Evolutionary conservation across 1,284 basidiomycete species (phyloP), one percentile per base, ranked within the genome.

Genomic region (Ustilago hordei): DNA sequence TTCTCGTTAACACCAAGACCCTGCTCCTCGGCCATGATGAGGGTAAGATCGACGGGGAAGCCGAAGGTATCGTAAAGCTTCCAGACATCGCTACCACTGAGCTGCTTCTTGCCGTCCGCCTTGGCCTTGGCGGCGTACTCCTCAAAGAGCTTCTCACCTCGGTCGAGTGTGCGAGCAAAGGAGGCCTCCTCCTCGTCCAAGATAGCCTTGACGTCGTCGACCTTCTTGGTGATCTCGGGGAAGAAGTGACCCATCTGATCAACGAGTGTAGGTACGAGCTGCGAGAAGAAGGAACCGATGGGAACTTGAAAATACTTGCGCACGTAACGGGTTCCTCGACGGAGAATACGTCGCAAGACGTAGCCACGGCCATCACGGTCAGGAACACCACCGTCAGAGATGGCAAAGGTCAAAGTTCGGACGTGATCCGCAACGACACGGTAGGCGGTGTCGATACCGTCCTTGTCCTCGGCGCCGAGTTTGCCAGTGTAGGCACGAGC

Each of bases 11-110:
- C 91, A 28, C 89, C 89, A 52, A 99, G 88, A 1, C 92, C 92
- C 38, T 94, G 89, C 86, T 99, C 96, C 86, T 97, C 94, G 31
- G 97, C 96, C 96, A 99, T 99, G 76, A 99, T 89, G 62, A 93
- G 91, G 2, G 97, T 99, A 43, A 99, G 88, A 85, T 99, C 96
- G 60, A 95, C 95, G 0, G 96, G 97, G 89, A 99, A 99, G 48
- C 96, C 96, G 86, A 94, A 99, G 0, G 97, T 99, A 87, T 99
- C 97, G 87, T 99, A 99, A 60, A 99, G 88, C 36, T 94, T 90
- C 96, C 96, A 99, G 34, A 98, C 94, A 84, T 99, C 96, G 82
- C 92, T 92, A 17, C 96, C 96, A 75, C 89, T 91, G 52, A 99
- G 90, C 76, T 91, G 90, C 62, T 89, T 92, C 9, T 88, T 83